Evolutionary conservation across 208 protist genomes (phyloP), one percentile per base, ranked within the genome.

Genomic region (Phytomonas sp.): DNA sequence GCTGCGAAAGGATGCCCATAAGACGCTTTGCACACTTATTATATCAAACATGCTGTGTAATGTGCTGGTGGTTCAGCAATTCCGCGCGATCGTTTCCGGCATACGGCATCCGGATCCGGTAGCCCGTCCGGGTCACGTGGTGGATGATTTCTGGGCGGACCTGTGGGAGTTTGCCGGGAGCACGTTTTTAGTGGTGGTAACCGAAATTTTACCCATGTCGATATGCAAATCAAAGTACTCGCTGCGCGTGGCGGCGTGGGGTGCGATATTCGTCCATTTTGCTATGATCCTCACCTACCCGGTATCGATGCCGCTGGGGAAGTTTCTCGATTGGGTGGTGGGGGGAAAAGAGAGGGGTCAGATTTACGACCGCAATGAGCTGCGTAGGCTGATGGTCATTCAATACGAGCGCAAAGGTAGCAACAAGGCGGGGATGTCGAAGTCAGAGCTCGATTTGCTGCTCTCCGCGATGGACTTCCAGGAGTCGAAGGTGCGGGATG

Each of bases 381-480:
- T 96, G 31, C 85, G 86, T 9, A 88, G 88, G 72, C 79, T 96
- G 28, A 96, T 96, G 91, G 75, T 86, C 43, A 67, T 96, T 62
- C 91, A 96, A 75, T 91, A 88, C 63, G 88, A 94, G 61, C 83
- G 82, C 33, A 72, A 84, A 53, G 80, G 75, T 62, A 63, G 67
- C 40, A 62, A 77, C 31, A 73, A 69, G 46, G 34, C 72, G 46
- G 76, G 73, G 64, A 82, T 96, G 76, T 76, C 78, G 17, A 86
- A 81, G 64, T 82, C 88, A 17, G 91, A 96, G 76, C 67, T 96
- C 72, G 80, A 88, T 17, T 82, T 96, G 30, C 77, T 96, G 62
- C 81, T 96, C 17, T 84, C 87, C 17, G 88, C 91, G 2, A 89
- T 96, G 83, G 91, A 96, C 66, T 96, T 96, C 65, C 91, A 96